These are phyloP conservation scores for Flaveria robusta DNA, from an alignment of 129 eudicot species.

Conservation along the genomic window DNA sequence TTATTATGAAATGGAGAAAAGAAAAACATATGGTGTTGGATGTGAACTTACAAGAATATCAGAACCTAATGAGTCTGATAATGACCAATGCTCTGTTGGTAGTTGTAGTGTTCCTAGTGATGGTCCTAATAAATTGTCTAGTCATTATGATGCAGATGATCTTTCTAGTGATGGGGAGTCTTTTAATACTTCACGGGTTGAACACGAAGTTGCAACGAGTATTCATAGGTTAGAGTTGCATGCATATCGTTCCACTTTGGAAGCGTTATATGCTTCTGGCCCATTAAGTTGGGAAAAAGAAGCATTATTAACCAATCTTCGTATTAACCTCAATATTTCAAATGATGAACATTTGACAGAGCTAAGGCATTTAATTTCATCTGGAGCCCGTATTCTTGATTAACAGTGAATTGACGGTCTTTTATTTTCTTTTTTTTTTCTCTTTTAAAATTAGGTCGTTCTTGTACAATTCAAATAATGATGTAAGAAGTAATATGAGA, in stretches of 20 bases:
- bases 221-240: slow-evolving; percentile 91
- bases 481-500: slow-evolving; percentile 48
- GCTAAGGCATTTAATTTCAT: slow-evolving; percentile 78
- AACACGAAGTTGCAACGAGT: slow-evolving; percentile 55
- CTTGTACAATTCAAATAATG: slow-evolving; percentile 38
- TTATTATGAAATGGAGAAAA: slow-evolving; percentile 46
- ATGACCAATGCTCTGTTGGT: slow-evolving; percentile 74
- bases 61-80: slow-evolving; percentile 53
- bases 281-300: slow-evolving; percentile 98
- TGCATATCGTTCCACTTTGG: slow-evolving; percentile 89
- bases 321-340: slow-evolving; percentile 80
- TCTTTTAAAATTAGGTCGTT: slow-evolving; percentile 34
- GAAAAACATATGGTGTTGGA: slow-evolving; percentile 51
- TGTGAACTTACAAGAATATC: slow-evolving; percentile 45
- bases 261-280: slow-evolving; percentile 90
- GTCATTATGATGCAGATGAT: slow-evolving; percentile 40
- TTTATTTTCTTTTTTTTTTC: slow-evolving; percentile 24
- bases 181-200: slow-evolving; percentile 39
- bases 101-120: slow-evolving; percentile 71
- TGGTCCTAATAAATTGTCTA: slow-evolving; percentile 41
- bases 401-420: slow-evolving; percentile 39
- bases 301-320: slow-evolving; percentile 84
- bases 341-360: slow-evolving; percentile 97
- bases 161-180: slow-evolving; percentile 82
- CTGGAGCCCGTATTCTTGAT: slow-evolving; percentile 42